These are phyloP conservation scores for Penicillium coprophilum DNA, from an alignment of 495 filamentous ascomycete genomes.

Conservation along the genomic window DNA sequence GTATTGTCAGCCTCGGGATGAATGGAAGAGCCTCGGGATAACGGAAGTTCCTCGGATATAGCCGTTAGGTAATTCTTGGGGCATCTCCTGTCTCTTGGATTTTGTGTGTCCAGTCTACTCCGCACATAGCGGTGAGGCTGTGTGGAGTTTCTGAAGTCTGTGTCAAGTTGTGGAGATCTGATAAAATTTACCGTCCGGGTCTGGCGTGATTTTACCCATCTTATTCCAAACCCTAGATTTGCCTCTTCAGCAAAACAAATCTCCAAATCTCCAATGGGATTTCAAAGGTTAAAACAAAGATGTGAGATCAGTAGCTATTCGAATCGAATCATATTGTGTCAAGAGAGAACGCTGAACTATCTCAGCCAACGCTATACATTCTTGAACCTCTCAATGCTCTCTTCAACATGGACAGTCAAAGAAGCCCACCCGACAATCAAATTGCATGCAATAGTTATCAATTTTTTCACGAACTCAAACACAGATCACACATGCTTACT, in stretches of 20 bases:
- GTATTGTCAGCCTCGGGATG: background rate
- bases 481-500: background rate
- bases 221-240: background rate
- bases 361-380: background rate
- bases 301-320: background rate
- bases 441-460: background rate
- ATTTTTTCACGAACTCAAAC: background rate
- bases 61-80: background rate
- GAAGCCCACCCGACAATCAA: background rate
- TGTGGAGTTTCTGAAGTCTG: background rate
- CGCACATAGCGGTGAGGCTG: constrained; percentile 13
- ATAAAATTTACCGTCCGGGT: background rate
- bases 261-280: too few relatives aligned
- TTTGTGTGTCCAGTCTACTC: constrained; percentile 4
- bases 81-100: background rate
- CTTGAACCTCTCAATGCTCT: background rate
- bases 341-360: background rate
- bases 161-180: constrained; percentile 1
- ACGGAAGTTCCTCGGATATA: constrained; percentile 3
- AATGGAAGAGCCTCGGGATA: background rate
- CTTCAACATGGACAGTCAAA: background rate
- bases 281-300: background rate
- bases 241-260: background rate
- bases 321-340: background rate
- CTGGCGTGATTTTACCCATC: too few relatives aligned